Percentiles rank a stretch among this genome's conserved stretches.
Conservation (phyloP, 2,329 filamentous ascomycete genomes). For the Colletotrichum spaethianum region DNA sequence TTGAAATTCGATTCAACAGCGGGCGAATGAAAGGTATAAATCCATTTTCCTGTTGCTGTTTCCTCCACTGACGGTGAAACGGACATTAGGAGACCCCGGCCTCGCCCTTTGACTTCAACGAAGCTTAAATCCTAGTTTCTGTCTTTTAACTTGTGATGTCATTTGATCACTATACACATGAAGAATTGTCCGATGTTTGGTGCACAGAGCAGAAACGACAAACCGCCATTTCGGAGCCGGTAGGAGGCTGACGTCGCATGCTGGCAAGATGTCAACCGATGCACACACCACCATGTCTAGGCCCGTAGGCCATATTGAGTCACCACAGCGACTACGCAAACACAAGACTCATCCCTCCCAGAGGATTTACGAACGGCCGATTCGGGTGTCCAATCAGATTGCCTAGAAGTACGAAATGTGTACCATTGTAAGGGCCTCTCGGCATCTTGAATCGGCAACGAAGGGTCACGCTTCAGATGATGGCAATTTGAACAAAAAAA, state of each 20-base stretch:
- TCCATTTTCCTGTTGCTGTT: background rate
- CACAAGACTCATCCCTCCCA: too few species aligned
- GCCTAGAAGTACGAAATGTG: background rate
- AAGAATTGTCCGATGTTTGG: background rate
- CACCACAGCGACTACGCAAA: background rate
- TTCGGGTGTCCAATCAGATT: background rate
- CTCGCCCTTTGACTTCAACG: too few species aligned
- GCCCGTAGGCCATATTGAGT: constrained; percentile 3
- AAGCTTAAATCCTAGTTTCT: background rate
- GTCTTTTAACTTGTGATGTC: background rate
- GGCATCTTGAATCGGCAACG: background rate
- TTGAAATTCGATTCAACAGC: background rate
- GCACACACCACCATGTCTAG: background rate
- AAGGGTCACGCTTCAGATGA: constrained; percentile 23
- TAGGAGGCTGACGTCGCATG: constrained; percentile 18
- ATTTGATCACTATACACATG: background rate
- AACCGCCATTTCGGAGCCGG: background rate
- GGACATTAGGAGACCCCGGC: background rate
- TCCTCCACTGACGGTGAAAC: background rate
- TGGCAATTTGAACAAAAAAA: background rate
- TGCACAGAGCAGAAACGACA: background rate
- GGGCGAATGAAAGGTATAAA: background rate
- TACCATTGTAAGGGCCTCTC: background rate
- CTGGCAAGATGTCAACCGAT: background rate
- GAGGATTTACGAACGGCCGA: background rate